Conservation (phyloP, 2,329 filamentous ascomycete genomes). For the Colletotrichum sp. region DNA sequence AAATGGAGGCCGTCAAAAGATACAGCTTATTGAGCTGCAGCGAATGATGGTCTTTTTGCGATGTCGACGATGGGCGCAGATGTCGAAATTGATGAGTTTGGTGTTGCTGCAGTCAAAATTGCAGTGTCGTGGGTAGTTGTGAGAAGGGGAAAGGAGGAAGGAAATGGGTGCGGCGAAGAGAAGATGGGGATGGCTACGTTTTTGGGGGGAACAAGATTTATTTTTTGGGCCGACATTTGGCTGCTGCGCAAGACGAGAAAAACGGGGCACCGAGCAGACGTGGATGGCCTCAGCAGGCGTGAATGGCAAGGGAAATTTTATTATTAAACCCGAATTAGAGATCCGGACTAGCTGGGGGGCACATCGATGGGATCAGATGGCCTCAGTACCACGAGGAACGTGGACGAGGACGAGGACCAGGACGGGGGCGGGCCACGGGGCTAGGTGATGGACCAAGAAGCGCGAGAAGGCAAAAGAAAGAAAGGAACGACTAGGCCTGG, state of each 20-base stretch:
- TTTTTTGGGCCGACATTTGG: conserved; percentile 41
- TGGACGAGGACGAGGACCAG: conserved; percentile 13
- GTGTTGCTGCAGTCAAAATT: conserved; percentile 36
- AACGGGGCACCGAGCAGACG: conserved; percentile 47
- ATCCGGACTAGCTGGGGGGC: conserved; percentile 21
- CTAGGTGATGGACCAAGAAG: background rate
- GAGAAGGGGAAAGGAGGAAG: conserved; percentile 31
- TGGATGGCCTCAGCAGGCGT: conserved; percentile 21
- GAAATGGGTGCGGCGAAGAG: conserved; percentile 33
- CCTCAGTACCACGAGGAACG: conserved; percentile 24
- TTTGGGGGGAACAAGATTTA: conserved; percentile 50
- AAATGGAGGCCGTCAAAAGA: conserved; percentile 29
- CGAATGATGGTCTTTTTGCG: conserved; percentile 39
- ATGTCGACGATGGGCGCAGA: conserved; percentile 32
- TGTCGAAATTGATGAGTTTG: conserved; percentile 45
- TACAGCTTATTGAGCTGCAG: conserved; percentile 34
- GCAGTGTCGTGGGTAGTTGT: conserved; percentile 35
- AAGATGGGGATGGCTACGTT: conserved; percentile 57
- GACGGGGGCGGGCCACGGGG: background rate
- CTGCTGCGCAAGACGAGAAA: conserved; percentile 44
- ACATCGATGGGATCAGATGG: conserved; percentile 22
- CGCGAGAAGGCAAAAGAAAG: background rate
- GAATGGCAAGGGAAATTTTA: conserved; percentile 40
- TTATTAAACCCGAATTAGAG: conserved; percentile 29
- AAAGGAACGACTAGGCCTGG: conserved; percentile 3